Conservation (phyloP, 805 yeast species). For the Wickerhamomyces chaumierensis region DNA sequence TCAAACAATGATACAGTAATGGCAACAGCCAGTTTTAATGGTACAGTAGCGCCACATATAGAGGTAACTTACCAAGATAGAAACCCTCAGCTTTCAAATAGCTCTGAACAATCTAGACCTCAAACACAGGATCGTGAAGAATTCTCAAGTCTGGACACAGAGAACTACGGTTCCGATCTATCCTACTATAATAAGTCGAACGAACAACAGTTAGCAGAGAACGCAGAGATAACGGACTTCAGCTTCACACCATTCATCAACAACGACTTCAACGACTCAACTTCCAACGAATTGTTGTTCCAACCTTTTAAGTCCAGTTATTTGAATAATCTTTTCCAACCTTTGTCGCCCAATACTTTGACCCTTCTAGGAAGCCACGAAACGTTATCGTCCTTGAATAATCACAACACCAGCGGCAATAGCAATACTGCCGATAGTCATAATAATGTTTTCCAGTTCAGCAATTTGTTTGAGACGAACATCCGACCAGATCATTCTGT, state of each 20-base stretch:
- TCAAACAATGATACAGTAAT: no score
- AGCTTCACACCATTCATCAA: background rate
- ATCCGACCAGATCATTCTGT: slow-evolving; percentile 7
- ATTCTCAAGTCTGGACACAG: background rate
- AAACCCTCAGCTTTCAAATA: no score
- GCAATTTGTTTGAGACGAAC: slow-evolving; percentile 17
- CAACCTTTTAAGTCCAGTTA: background rate
- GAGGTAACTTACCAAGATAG: no score
- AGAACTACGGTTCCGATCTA: background rate
- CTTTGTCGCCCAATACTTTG: background rate
- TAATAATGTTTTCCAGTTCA: slow-evolving; percentile 10
- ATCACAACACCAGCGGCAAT: background rate
- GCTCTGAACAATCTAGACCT: no score
- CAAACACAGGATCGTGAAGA: background rate
- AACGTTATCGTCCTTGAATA: background rate
- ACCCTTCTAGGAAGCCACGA: background rate
- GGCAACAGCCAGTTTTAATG: no score
- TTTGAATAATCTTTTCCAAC: background rate
- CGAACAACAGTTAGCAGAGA: background rate
- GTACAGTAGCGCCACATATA: no score
- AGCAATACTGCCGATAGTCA: background rate
- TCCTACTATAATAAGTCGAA: no score
- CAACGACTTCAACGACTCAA: background rate
- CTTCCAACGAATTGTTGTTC: background rate
- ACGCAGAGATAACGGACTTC: background rate